Evolutionary conservation across 108 stramenopile species (phyloP), one percentile per base, ranked within the genome.

Genomic region (Ochromonas danica): DNA sequence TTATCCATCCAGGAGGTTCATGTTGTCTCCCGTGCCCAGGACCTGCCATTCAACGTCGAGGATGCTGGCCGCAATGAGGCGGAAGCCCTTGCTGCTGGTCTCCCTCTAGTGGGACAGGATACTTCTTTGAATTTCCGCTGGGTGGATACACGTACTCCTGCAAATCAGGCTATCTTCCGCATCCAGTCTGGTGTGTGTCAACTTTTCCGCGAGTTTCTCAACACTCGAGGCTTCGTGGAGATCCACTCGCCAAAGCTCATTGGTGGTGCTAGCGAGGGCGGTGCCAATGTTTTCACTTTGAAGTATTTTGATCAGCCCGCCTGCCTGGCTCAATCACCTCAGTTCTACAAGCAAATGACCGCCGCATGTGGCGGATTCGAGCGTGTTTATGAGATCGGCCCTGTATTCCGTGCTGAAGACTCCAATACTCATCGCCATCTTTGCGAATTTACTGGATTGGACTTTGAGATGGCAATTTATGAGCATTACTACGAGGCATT

Each of bases 401-500:
- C 98, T 1, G 98, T 99, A 40, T 99, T 99, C 84, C 93, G 98
- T 71, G 98, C 98, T 1, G 98, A 99, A 88, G 96, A 98, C 79
- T 92, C 91, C 62, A 94, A 96, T 82, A 99, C 98, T 0, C 85
- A 96, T 62, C 87, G 98, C 40, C 98, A 99, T 85, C 88, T 99
- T 78, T 98, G 97, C 82, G 98, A 99, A 87, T 99, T 99, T 84
- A 98, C 97, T 42, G 98, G 98, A 40, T 89, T 99, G 42, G 98
- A 99, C 89, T 82, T 99, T 65, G 98, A 99, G 88, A 97, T 99
- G 96, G 89, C 90, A 63, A 95, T 99, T 85, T 88, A 94, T 60
- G 98, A 99, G 81, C 97, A 98, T 89, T 99, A 99, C 88, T 94
- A 96, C 81, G 98, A 99, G 87, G 94, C 95, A 27, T 88, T 99